phyloP scores from a whole-genome alignment of 116 monocot genomes.

The Posidonia oceanica region DNA sequence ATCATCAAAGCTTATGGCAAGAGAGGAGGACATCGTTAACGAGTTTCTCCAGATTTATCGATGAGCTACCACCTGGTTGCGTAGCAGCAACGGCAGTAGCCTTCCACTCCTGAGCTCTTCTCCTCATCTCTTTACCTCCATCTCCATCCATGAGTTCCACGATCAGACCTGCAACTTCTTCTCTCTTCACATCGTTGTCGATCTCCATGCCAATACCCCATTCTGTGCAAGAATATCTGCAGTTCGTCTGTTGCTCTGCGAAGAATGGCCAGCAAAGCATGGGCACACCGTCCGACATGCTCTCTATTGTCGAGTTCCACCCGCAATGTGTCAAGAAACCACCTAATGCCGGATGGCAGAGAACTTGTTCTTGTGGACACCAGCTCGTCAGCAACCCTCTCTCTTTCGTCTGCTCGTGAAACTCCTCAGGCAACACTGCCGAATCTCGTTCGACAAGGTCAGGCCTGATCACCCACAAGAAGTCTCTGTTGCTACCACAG shows the following conservation, averaged over 20 bases:
- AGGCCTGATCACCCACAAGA: conserved; percentile 16
- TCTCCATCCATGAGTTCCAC: conserved; percentile 14
- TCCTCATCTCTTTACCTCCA: conserved; percentile 17
- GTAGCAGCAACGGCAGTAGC: background rate
- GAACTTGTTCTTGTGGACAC: too few species aligned
- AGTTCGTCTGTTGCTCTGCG: conserved; percentile 26
- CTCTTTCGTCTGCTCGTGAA: too few species aligned
- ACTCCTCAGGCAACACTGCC: too few species aligned
- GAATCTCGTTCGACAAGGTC: conserved; percentile 11
- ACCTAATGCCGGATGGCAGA: too few species aligned
- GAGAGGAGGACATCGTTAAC: too few species aligned
- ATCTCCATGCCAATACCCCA: conserved; percentile 21
- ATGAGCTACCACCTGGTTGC: too few species aligned
- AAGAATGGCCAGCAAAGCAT: conserved; percentile 52
- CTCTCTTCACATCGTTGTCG: conserved; percentile 8
- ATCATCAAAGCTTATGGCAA: too few species aligned
- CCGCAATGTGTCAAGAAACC: too few species aligned
- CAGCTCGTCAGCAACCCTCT: too few species aligned
- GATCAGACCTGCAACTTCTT: conserved; percentile 6
- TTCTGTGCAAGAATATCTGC: conserved; percentile 1
- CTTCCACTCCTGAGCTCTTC: conserved; percentile 8
- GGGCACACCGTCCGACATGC: conserved; percentile 23
- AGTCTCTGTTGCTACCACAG: conserved; percentile 6
- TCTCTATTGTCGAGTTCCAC: background rate
- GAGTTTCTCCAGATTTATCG: too few species aligned